These are phyloP conservation scores for Alternaria sp. DNA, from an alignment of 2,329 filamentous ascomycete species.

Conservation along the genomic window DNA sequence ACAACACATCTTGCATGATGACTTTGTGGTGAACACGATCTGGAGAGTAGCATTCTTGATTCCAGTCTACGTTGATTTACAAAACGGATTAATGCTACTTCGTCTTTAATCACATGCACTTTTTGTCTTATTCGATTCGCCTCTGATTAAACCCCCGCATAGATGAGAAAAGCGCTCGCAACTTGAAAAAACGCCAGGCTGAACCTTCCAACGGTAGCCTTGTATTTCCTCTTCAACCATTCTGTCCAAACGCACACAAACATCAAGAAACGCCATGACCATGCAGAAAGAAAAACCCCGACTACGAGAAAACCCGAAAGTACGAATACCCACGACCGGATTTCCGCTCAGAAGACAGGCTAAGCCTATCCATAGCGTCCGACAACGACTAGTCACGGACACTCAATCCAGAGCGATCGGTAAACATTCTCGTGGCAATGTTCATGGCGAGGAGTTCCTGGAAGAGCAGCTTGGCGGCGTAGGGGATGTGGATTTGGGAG, in stretches of 20 bases:
- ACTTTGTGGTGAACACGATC: background rate
- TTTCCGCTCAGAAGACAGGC: background rate
- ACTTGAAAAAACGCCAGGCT: background rate
- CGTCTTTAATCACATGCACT: background rate
- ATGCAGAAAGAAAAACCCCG: background rate
- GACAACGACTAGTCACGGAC: conserved; percentile 57
- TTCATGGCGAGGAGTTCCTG: conserved; percentile 99
- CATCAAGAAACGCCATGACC: background rate
- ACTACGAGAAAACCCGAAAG: background rate
- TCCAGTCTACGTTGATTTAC: background rate
- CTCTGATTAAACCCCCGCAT: background rate
- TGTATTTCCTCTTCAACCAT: background rate
- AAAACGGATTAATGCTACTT: background rate
- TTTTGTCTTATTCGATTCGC: background rate
- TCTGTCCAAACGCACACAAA: background rate
- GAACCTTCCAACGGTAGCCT: background rate
- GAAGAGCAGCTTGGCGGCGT: conserved; percentile 97
- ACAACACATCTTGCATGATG: background rate
- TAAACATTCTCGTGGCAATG: conserved; percentile 97
- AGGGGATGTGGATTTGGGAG: conserved; percentile 96
- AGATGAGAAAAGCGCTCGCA: background rate
- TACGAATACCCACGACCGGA: background rate
- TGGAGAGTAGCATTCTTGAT: background rate
- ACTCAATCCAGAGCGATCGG: conserved; percentile 77
- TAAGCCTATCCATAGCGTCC: background rate